A percentile compares a stretch with the other conserved stretches of the same genome.
Conservation (phyloP, 495 filamentous ascomycete genomes). For the Podospora appendiculata region DNA sequence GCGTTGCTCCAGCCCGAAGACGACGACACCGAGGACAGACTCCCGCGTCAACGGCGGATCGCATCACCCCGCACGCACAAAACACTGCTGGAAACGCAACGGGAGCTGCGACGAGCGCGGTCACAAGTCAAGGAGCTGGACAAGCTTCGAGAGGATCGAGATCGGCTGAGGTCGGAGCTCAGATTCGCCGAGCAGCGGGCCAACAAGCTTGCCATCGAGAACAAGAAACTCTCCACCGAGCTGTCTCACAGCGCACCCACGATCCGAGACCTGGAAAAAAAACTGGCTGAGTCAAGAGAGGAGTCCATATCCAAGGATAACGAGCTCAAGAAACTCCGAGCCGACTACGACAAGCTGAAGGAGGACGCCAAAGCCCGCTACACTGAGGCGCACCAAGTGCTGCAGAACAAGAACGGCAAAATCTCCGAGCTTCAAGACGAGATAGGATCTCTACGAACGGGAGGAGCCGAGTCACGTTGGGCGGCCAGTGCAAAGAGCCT, state of each 20-base stretch:
- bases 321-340: constrained; percentile 46
- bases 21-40: constrained; percentile 26
- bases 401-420: constrained; percentile 59
- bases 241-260: constrained; percentile 26
- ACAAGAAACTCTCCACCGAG: constrained; percentile 35
- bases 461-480: constrained; percentile 12
- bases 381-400: constrained; percentile 45
- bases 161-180: constrained; percentile 36
- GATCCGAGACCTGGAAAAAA: constrained; percentile 35
- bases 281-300: constrained; percentile 29
- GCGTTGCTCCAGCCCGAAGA: constrained; percentile 34
- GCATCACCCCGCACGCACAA: constrained; percentile 39
- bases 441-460: constrained; percentile 17
- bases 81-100: constrained; percentile 35
- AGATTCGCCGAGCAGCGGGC: constrained; percentile 37
- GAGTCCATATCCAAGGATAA: constrained; percentile 37
- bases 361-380: constrained; percentile 51
- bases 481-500: constrained; percentile 13
- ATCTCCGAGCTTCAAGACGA: constrained; percentile 35
- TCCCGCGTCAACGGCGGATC: constrained; percentile 21
- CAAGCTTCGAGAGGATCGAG: constrained; percentile 40
- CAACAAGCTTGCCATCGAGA: constrained; percentile 36
- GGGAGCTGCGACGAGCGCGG: constrained; percentile 38
- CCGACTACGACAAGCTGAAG: constrained; percentile 48
- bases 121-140: constrained; percentile 43